These are phyloP conservation scores for Pezicula radicicola DNA, from an alignment of 2,329 filamentous ascomycete species.

Conservation along the genomic window DNA sequence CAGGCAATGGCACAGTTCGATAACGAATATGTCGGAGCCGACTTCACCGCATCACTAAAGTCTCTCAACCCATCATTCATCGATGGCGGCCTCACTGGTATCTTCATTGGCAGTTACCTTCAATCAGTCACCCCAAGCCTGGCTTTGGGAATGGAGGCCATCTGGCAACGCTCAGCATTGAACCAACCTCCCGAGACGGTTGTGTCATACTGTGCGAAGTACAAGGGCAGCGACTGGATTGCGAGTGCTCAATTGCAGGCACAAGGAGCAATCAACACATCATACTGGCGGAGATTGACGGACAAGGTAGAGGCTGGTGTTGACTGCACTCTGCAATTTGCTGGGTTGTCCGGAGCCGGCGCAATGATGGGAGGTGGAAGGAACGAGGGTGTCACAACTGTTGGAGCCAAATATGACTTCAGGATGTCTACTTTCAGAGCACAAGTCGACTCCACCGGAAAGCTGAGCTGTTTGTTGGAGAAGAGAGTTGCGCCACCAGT, in stretches of 20 bases:
- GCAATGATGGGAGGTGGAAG: constrained; percentile 71
- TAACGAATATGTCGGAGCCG: constrained; percentile 88
- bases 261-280: constrained; percentile 82
- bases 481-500: constrained; percentile 94
- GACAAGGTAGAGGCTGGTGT: constrained; percentile 96
- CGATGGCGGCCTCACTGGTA: constrained; percentile 89
- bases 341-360: constrained; percentile 56
- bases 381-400: constrained; percentile 86
- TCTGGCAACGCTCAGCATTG: constrained; percentile 87
- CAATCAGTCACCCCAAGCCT: constrained; percentile 88
- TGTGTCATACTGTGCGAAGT: constrained; percentile 85
- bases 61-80: constrained; percentile 92
- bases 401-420: constrained; percentile 98
- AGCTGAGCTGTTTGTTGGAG: constrained; percentile 88
- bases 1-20: constrained; percentile 93
- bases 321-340: constrained; percentile 86
- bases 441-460: constrained; percentile 92
- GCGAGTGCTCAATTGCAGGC: constrained; percentile 80
- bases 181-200: constrained; percentile 87
- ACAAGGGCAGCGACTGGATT: constrained; percentile 91
- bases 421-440: constrained; percentile 91
- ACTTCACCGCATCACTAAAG: constrained; percentile 93
- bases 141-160: constrained; percentile 83
- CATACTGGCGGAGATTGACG: constrained; percentile 90
- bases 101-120: constrained; percentile 93